Base-by-base conservation (phyloP, 805 yeast species). In the Myxozyma nipponensis region DNA sequence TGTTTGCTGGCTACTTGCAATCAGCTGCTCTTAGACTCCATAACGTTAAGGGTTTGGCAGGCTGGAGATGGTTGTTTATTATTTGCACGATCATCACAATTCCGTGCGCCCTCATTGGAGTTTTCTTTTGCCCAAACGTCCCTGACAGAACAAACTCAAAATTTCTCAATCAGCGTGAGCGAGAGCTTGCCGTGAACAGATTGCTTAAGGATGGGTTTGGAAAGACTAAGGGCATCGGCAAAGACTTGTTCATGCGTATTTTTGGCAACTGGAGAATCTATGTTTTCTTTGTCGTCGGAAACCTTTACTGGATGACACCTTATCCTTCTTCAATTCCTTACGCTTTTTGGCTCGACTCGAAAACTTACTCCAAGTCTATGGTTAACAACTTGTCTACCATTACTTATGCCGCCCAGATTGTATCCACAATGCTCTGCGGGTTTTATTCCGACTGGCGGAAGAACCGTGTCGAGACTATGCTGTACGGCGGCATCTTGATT, bases 21-120 rank as follows among this genome's bases (percentile, higher is more conserved):
- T 77, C 83, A n/a, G 78, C 82, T 6, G 74, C 81, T 22, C 59
- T 70, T 21, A 60, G 66, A 38, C 63, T 83, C 56, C 66, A 72
- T 47, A 85, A 83, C 30, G 67, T 62, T 7, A 61, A 64, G 40
- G 87, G 87, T 0, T 66, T 77, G 13, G 73, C 72, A 5, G 81
- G 86, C 13, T 84, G 88, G 88, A 73, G 82, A 70, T 84, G 88
- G 88, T 77, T 81, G 60, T 83, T 81, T 61, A 77, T 84, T 39
- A 73, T 83, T 54, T 86, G 82, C 63, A 82, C 83, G 13, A 62
- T 78, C 44, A 74, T 84, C 42, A 78, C 83, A 4, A 61, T 82
- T 25, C 78, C 73, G 1, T 77, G 83, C 39, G 84, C 83, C 5
- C 4, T 83, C 6, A 54, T 78, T 46, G 85, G 84, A 0, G 71